Evolutionary conservation across 2,329 filamentous ascomycete genomes (phyloP).

Genomic region (Penicillium paneum): DNA sequence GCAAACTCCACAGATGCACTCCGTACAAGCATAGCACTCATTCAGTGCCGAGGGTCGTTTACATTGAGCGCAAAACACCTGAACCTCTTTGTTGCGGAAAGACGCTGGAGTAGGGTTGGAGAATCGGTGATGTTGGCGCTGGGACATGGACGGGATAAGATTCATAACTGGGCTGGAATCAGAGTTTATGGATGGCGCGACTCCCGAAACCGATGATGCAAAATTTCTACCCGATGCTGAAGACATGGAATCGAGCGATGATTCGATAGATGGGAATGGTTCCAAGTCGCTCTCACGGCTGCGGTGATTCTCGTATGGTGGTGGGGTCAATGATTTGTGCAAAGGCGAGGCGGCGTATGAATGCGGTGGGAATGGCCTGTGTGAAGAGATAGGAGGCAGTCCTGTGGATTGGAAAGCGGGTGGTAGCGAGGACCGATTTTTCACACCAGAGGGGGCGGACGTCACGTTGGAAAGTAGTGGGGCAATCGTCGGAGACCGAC

Average conservation of each 20-base stretch:
- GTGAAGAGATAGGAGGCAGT: slow-evolving; percentile 39
- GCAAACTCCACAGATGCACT: slow-evolving; percentile 93
- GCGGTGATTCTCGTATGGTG: slow-evolving; percentile 58
- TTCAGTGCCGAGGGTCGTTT: slow-evolving; percentile 71
- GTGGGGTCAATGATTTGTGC: slow-evolving; percentile 85
- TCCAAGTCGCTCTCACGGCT: slow-evolving; percentile 59
- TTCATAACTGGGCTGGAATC: slow-evolving; percentile 57
- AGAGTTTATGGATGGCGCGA: slow-evolving; percentile 68
- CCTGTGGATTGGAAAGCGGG: slow-evolving; percentile 53
- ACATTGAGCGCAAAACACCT: slow-evolving; percentile 91
- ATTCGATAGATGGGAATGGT: slow-evolving; percentile 89
- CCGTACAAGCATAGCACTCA: slow-evolving; percentile 89
- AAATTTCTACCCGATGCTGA: slow-evolving; percentile 61
- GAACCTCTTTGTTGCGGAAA: slow-evolving; percentile 54
- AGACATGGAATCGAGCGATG: slow-evolving; percentile 57
- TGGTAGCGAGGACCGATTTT: slow-evolving; percentile 61
- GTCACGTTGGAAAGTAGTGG: slow-evolving; percentile 40
- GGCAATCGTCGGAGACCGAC: slow-evolving; percentile 41
- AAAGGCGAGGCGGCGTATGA: slow-evolving; percentile 83
- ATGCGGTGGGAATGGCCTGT: slow-evolving; percentile 45
- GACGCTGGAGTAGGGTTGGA: slow-evolving; percentile 54
- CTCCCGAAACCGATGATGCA: slow-evolving; percentile 63
- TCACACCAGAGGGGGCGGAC: slow-evolving; percentile 40
- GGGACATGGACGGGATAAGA: slow-evolving; percentile 34
- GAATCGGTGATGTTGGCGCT: slow-evolving; percentile 41